Evolutionary conservation across 2,329 filamentous ascomycete species (phyloP).

Genomic region (Esteya vermicola): DNA sequence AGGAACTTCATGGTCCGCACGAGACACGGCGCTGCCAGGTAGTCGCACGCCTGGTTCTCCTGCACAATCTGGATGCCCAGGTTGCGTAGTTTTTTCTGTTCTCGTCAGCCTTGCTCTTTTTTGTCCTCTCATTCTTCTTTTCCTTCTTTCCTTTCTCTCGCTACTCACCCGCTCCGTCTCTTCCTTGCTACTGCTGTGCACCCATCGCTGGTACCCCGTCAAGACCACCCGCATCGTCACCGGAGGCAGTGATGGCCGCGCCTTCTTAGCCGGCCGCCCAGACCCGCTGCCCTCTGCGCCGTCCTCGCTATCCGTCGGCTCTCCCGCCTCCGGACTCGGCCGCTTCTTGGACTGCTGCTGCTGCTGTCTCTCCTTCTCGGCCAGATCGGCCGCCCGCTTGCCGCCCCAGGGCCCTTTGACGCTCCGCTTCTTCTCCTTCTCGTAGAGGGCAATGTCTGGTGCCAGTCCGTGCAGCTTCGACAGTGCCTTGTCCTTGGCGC

Average conservation of each 20-base stretch:
- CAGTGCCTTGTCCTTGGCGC: conserved; percentile 77
- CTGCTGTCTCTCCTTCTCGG: conserved; percentile 42
- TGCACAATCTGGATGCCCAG: conserved; percentile 70
- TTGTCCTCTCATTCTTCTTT: neutral
- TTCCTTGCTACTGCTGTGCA: conserved; percentile 57
- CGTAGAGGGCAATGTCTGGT: conserved; percentile 75
- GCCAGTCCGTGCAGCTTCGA: conserved; percentile 63
- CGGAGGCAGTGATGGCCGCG: conserved; percentile 47
- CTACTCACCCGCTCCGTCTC: conserved; percentile 69
- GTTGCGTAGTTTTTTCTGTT: conserved; percentile 74
- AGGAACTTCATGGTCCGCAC: conserved; percentile 92
- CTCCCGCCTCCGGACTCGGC: conserved; percentile 17
- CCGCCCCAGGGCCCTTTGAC: conserved; percentile 42
- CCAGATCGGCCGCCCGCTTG: conserved; percentile 43
- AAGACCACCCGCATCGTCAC: conserved; percentile 65
- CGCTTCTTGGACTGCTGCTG: conserved; percentile 22
- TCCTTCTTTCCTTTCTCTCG: conserved; percentile 36
- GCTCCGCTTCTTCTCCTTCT: conserved; percentile 79
- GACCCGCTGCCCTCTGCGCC: conserved; percentile 16
- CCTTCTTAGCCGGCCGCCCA: conserved; percentile 42
- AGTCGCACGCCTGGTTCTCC: conserved; percentile 63
- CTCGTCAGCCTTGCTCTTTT: conserved; percentile 3
- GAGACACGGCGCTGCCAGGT: conserved; percentile 75
- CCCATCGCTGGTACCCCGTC: conserved; percentile 76
- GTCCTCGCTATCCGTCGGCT: conserved; percentile 27